phyloP scores from a whole-genome alignment of 2,329 filamentous ascomycete genomes.

The Fusarium veterinarium region DNA sequence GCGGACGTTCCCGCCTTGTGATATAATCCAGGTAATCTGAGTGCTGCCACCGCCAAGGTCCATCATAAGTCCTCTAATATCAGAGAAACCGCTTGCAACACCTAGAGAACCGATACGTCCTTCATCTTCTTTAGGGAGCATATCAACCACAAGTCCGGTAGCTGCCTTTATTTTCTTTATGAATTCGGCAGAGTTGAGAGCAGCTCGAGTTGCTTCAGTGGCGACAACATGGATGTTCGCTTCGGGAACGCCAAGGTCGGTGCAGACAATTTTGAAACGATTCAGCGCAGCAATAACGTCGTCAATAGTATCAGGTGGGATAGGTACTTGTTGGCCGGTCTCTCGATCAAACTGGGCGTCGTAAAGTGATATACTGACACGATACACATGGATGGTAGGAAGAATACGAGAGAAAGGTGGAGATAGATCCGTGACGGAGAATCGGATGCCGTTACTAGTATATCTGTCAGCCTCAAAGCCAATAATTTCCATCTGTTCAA shows the following conservation, averaged over 20 bases:
- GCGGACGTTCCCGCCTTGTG: slow-evolving; percentile 20
- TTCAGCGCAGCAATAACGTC: slow-evolving; percentile 23
- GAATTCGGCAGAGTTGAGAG: slow-evolving; percentile 26
- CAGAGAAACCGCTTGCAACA: slow-evolving; percentile 23
- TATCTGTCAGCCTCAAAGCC: not conserved
- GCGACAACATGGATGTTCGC: slow-evolving; percentile 18
- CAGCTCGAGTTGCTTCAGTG: slow-evolving; percentile 26
- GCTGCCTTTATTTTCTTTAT: not conserved
- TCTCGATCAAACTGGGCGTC: slow-evolving; percentile 30
- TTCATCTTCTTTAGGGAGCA: slow-evolving; percentile 27
- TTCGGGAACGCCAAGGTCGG: slow-evolving; percentile 13
- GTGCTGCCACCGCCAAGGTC: slow-evolving; percentile 29
- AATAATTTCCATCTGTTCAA: not conserved
- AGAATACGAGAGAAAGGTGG: slow-evolving; percentile 29
- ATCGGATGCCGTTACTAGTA: slow-evolving; percentile 23
- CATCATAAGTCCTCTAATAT: slow-evolving; percentile 27
- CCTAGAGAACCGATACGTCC: slow-evolving; percentile 22
- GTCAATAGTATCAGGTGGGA: slow-evolving; percentile 9
- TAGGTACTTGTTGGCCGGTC: slow-evolving; percentile 14
- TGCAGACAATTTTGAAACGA: slow-evolving; percentile 23
- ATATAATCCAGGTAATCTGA: slow-evolving; percentile 30
- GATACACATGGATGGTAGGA: slow-evolving; percentile 27
- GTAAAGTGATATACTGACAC: slow-evolving; percentile 29
- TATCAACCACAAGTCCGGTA: slow-evolving; percentile 8
- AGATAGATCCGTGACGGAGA: slow-evolving; percentile 29